phyloP scores from a whole-genome alignment of 768 basidiomycete species.

The Leucosporidium yakuticum region DNA sequence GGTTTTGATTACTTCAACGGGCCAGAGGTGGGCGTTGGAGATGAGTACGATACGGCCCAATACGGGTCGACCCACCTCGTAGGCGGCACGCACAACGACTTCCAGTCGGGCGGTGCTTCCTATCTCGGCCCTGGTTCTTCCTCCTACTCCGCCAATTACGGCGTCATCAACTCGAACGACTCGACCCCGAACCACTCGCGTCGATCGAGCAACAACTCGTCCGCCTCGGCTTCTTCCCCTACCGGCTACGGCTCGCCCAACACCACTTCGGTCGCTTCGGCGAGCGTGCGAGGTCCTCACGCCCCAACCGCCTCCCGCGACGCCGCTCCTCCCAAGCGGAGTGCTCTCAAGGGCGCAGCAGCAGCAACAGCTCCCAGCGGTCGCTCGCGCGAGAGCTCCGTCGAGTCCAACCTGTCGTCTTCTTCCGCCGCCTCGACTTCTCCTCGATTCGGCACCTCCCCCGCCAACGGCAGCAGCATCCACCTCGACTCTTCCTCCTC shows the following conservation, averaged over 20 bases:
- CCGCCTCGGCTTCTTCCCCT: background rate
- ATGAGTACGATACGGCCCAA: conserved; percentile 34
- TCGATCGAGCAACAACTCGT: background rate
- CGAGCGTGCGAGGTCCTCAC: conserved; percentile 18
- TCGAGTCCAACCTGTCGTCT: conserved; percentile 6
- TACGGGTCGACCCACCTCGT: conserved; percentile 33
- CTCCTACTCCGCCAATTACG: conserved; percentile 14
- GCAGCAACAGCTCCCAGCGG: background rate
- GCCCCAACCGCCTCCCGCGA: conserved; percentile 6
- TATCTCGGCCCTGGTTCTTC: conserved; percentile 23
- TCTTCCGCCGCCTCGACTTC: conserved; percentile 7
- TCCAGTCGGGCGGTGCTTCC: conserved; percentile 6
- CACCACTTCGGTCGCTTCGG: background rate
- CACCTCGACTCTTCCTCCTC: conserved; percentile 1
- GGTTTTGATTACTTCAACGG: conserved; percentile 60
- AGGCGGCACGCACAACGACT: conserved; percentile 31
- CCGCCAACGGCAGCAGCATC: background rate
- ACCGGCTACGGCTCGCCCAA: background rate
- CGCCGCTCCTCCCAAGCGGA: conserved; percentile 14
- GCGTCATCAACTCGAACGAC: background rate
- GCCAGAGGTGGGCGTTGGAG: conserved; percentile 51
- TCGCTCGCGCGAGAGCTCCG: conserved; percentile 25
- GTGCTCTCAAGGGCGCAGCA: conserved; percentile 18
- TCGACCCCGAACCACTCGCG: conserved; percentile 12
- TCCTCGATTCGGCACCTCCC: background rate